Evolutionary conservation across 164 flowering plant species (phyloP).

Genomic region (Dillenia suffruticosa): DNA sequence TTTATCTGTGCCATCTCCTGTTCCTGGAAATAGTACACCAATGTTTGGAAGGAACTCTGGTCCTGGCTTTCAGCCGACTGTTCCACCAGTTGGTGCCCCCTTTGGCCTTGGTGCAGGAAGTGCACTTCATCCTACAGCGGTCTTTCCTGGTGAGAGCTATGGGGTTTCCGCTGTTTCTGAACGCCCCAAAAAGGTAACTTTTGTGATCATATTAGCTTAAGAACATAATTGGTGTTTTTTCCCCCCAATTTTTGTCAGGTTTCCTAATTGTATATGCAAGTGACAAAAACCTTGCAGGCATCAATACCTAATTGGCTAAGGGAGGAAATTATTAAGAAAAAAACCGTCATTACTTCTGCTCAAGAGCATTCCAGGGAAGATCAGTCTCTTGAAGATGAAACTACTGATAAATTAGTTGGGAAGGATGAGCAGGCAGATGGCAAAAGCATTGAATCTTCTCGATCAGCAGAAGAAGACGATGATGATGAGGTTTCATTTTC

Average conservation of each 20-base stretch:
- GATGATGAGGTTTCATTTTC: constrained; percentile 62
- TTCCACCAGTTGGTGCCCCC: constrained; percentile 41
- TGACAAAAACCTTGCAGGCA: constrained; percentile 46
- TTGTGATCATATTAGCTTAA: neutral
- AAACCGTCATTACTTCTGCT: constrained; percentile 54
- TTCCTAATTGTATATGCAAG: constrained; percentile 1
- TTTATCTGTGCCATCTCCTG: constrained; percentile 40
- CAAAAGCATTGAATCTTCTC: constrained; percentile 64
- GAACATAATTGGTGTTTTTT: neutral
- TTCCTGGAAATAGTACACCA: constrained; percentile 51
- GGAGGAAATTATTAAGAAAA: constrained; percentile 92
- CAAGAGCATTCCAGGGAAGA: constrained; percentile 43
- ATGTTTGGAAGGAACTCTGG: constrained; percentile 60
- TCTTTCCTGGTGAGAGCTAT: constrained; percentile 64
- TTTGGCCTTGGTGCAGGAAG: constrained; percentile 46
- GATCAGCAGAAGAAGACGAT: constrained; percentile 79
- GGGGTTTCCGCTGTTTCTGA: constrained; percentile 56
- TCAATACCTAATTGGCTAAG: constrained; percentile 96
- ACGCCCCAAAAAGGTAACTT: constrained; percentile 90
- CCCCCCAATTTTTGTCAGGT: neutral
- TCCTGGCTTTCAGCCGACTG: constrained; percentile 49
- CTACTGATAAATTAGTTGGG: constrained; percentile 35
- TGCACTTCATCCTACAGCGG: constrained; percentile 48
- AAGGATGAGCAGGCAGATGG: constrained; percentile 58
- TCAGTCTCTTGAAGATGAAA: constrained; percentile 52